phyloP scores from a whole-genome alignment of 495 filamentous ascomycete species.

The Hyaloscypha hepaticicola region DNA sequence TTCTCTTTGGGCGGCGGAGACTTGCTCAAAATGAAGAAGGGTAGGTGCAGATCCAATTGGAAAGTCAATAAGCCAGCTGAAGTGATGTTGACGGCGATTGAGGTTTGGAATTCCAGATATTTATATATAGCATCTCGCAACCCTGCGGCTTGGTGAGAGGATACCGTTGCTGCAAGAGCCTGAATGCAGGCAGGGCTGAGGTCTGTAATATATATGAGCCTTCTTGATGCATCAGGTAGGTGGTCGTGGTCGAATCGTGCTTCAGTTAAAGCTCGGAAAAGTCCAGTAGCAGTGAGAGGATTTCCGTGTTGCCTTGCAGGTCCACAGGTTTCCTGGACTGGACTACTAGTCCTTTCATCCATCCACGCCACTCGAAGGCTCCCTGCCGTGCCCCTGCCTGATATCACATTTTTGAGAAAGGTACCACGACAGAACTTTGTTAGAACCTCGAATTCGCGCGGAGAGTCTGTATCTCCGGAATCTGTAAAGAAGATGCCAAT shows the following conservation, averaged over 20 bases:
- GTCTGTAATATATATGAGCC: constrained; percentile 2
- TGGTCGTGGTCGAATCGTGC: constrained; percentile 5
- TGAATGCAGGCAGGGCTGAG: not conserved
- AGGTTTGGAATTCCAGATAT: not conserved
- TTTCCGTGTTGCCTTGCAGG: constrained; percentile 5
- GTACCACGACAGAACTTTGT: constrained; percentile 6
- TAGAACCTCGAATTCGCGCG: not conserved
- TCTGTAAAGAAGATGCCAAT: not conserved
- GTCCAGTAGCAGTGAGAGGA: constrained; percentile 13
- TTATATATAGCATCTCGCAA: not conserved
- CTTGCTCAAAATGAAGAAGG: not conserved
- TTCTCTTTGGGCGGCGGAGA: not conserved
- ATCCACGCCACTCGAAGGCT: not conserved
- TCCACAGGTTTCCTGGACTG: not conserved
- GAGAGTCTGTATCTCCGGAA: constrained; percentile 1
- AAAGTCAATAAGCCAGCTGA: not conserved
- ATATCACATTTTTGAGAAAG: not conserved
- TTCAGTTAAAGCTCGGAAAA: constrained; percentile 9
- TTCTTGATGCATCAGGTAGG: constrained; percentile 8
- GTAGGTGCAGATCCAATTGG: constrained; percentile 6
- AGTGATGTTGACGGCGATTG: constrained; percentile 1
- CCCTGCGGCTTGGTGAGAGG: not conserved
- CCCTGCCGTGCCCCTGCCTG: constrained; percentile 4
- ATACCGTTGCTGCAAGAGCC: not conserved
- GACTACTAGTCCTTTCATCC: not conserved